Base-by-base conservation (phyloP, 148 eudicot genomes). In the Vaccinium vitisidaea region DNA sequence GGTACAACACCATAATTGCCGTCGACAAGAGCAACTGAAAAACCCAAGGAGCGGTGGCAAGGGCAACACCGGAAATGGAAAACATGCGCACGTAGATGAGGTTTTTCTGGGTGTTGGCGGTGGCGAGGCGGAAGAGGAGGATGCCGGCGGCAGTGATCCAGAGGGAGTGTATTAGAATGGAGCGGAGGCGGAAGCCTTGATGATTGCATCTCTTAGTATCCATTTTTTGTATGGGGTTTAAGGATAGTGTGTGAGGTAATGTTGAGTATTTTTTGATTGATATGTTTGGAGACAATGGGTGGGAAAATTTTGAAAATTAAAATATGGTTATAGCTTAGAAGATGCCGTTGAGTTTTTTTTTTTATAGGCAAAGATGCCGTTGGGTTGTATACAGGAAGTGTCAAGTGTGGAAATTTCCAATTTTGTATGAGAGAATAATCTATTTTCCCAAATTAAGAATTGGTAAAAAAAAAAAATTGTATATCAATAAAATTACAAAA, bases 111-210 rank as follows among this genome's bases (percentile, higher is more conserved):
- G 83, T 67, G 56, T 82, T 82, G 83, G 83, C 83, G 59, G 83
- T 82, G 83, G 76, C 83, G 48, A 82, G 76, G 76, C 83, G 76
- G 83, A 82, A 67, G 83, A 82, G 55, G 16, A 82, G 10, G 8
- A 67, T 7, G 36, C 83, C 83, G 11, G 25, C 39, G 23, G 52
- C 39, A 19, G 83, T 82, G 81, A 78, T 52, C 81, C 81, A 78
- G 21, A 52, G 19, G 11, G 81, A 78, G 81, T 78, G 63, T 61
- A 78, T 52, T 15, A 78, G 63, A 10, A 78, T 78, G 10, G 81
- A 78, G 23, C 81, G 81, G 61, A 78, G n/a, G 81, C 61, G 36
- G 58, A 78, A 78, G 59, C 81, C 81, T 27, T 78, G 21, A 39
- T 12, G 74, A 12, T 39, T 69, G 74, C 18, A 13, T 69, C 43